phyloP scores from a whole-genome alignment of 2,329 filamentous ascomycete genomes.

The Claviceps digitariae region DNA sequence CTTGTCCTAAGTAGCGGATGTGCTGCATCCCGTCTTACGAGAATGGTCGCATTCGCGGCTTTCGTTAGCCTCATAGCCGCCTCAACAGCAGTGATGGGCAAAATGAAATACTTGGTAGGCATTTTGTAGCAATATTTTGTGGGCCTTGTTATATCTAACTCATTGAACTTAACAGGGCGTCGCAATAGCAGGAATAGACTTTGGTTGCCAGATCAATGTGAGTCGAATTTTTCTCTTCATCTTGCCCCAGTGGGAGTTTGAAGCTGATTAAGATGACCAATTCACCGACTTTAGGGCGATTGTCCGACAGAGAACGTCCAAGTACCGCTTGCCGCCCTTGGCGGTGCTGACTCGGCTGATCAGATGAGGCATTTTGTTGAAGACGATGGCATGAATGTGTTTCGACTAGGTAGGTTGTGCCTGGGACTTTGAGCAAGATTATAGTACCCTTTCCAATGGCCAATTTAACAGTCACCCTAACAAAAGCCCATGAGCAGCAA shows the following conservation, averaged over 20 bases:
- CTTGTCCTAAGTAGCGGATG: background rate
- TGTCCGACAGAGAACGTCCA: constrained; percentile 23
- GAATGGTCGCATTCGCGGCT: background rate
- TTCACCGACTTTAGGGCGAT: constrained; percentile 17
- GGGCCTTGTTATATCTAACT: background rate
- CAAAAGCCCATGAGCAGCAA: constrained; percentile 17
- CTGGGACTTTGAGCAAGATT: background rate
- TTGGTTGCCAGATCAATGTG: constrained; percentile 33
- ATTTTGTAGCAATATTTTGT: background rate
- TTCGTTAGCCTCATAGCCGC: background rate
- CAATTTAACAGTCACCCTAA: background rate
- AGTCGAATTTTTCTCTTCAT: constrained; percentile 3
- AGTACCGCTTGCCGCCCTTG: constrained; percentile 19
- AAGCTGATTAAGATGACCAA: background rate
- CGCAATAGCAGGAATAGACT: constrained; percentile 33
- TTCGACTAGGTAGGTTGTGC: constrained; percentile 29
- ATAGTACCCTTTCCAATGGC: background rate
- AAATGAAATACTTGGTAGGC: constrained; percentile 8
- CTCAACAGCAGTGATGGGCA: background rate
- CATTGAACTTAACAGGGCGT: constrained; percentile 18
- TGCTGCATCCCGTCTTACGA: background rate
- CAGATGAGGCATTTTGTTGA: constrained; percentile 46
- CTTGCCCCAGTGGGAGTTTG: background rate
- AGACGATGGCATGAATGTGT: constrained; percentile 39
- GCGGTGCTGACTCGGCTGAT: constrained; percentile 25